A percentile compares a stretch with the other conserved stretches of the same genome.
phyloP scores from a whole-genome alignment of 2,329 filamentous ascomycete genomes.

The Fusarium vanettenii region DNA sequence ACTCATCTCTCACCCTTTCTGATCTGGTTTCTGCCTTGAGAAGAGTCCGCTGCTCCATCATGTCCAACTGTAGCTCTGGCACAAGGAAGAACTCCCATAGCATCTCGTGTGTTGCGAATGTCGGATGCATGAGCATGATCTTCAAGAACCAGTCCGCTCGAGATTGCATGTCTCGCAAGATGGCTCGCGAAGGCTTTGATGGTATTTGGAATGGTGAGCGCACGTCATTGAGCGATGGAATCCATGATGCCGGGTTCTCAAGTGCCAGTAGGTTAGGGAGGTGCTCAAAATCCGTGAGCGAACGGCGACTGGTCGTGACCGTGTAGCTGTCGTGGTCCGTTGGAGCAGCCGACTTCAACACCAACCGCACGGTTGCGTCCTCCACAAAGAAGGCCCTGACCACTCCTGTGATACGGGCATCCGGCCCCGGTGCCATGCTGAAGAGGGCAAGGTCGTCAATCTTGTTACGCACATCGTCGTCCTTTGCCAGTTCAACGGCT shows the following conservation, averaged over 20 bases:
- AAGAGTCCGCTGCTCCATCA: slow-evolving; percentile 88
- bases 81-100: slow-evolving; percentile 99
- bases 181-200: slow-evolving; percentile 87
- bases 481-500: slow-evolving; percentile 95
- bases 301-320: slow-evolving; percentile 92
- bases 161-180: slow-evolving; percentile 88
- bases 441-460: slow-evolving; percentile 95
- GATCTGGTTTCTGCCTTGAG: slow-evolving; percentile 85
- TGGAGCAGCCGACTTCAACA: slow-evolving; percentile 92
- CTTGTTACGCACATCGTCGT: slow-evolving; percentile 95
- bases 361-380: slow-evolving; percentile 90
- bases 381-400: slow-evolving; percentile 98
- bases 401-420: slow-evolving; percentile 89
- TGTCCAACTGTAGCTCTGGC: slow-evolving; percentile 88
- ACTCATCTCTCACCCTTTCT: slow-evolving; percentile 90
- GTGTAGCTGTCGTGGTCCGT: slow-evolving; percentile 86
- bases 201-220: slow-evolving; percentile 93
- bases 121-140: slow-evolving; percentile 87
- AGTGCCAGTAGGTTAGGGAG: slow-evolving; percentile 84
- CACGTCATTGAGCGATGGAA: slow-evolving; percentile 81
- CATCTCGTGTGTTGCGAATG: slow-evolving; percentile 95
- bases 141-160: slow-evolving; percentile 89
- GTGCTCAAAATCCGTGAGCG: slow-evolving; percentile 90
- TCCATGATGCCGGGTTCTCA: slow-evolving; percentile 95
- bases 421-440: slow-evolving; percentile 75